Base-by-base conservation (phyloP, 257 asterid species). In the Scutellaria galericulata region DNA sequence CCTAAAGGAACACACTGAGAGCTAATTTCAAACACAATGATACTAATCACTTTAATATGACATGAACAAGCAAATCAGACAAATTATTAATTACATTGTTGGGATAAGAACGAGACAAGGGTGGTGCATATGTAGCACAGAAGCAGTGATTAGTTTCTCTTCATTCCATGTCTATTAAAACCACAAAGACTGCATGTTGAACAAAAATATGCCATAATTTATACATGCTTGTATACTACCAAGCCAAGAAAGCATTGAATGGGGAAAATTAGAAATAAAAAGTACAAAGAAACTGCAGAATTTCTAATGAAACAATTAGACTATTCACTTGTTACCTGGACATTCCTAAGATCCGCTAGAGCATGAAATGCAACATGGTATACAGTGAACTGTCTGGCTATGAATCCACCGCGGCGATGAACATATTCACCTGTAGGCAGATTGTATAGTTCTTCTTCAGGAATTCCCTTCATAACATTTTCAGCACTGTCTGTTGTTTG, bases 281-380 rank as follows among this genome's bases (percentile, higher is more conserved):
- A 40, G 40, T n/a, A 46, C 18, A 58, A 27, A 48, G 47, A 45
- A 63, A 48, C 72, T 15, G 52, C 45, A 61, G 47, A 31, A 27
- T 57, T 39, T 45, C 54, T 27, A 52, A 61, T 59, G 50, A 44
- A 47, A 70, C 22, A 31, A 55, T 64, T 58, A 69, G 61, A 42
- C 14, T 8, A 59, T 40, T 57, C 51, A 59, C 68, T 56, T 2
- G 64, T 59, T 85, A 92, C 99, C 99, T 91, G 87, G 46, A 84
- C 86, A 79, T 84, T 86, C 78, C 37, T 75, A 12, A 89, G 93
- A 53, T 91, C 96, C 44, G 98, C 98, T 74, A 83, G 80, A 69
- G 98, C 96, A 66, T 77, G 78, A 77, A 90, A 95, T 70, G 99
- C 99, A 68, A 77, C 92, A 86, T 95, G 99, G 80, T 84, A 95